Evolutionary conservation across 139 green algal genomes (phyloP).

Genomic region (Haematococcus sp.): DNA sequence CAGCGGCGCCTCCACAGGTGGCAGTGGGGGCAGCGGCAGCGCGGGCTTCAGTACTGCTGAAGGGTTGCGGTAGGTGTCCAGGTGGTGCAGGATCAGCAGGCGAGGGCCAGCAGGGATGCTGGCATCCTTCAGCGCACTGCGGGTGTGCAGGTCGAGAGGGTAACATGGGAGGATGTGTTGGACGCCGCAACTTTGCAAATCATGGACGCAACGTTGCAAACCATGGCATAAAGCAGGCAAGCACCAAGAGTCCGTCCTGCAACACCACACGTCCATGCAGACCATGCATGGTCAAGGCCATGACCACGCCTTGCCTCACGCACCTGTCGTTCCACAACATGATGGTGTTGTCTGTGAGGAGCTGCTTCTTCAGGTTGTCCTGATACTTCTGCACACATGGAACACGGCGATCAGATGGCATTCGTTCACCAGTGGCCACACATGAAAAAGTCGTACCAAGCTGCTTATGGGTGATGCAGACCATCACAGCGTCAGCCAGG

Average conservation of each 20-base stretch:
- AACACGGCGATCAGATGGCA: too few relatives aligned
- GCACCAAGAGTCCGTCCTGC: too few relatives aligned
- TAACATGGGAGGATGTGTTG: too few relatives aligned
- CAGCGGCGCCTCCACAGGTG: not conserved
- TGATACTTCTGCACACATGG: slow-evolving; percentile 78
- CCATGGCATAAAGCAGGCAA: too few relatives aligned
- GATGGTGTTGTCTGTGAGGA: slow-evolving; percentile 91
- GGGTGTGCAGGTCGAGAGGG: not conserved
- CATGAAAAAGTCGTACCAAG: too few relatives aligned
- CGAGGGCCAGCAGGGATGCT: slow-evolving; percentile 89
- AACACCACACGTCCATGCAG: not conserved
- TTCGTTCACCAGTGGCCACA: too few relatives aligned
- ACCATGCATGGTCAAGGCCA: not conserved
- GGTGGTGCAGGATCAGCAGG: slow-evolving; percentile 92
- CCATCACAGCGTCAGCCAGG: too few relatives aligned
- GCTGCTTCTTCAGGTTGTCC: slow-evolving; percentile 87
- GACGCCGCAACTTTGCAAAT: too few relatives aligned
- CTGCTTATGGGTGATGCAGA: too few relatives aligned
- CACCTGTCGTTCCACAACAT: slow-evolving; percentile 85
- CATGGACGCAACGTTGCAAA: too few relatives aligned
- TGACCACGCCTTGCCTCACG: not conserved
- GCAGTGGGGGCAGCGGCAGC: slow-evolving; percentile 40
- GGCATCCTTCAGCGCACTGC: slow-evolving; percentile 74
- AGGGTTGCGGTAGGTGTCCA: slow-evolving; percentile 70
- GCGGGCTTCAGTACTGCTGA: slow-evolving; percentile 67